Conservation (phyloP, 306 rosid species). For the Prunus davidiana region DNA sequence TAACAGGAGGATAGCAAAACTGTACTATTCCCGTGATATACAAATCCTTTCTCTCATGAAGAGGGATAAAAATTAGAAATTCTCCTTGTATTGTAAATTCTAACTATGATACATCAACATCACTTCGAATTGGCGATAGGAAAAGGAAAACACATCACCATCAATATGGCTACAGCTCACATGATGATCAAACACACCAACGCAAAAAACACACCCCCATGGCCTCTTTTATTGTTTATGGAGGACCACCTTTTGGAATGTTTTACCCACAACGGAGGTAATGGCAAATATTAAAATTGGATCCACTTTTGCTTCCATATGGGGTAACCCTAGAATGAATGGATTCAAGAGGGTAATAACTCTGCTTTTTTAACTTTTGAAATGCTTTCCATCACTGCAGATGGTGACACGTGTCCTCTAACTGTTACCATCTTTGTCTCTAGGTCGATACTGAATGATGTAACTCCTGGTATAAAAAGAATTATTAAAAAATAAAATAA, state of each 20-base stretch:
- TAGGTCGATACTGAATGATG: conserved; percentile 83
- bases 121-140: neutral
- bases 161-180: neutral
- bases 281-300: neutral
- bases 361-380: conserved; percentile 90
- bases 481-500: too few relatives aligned
- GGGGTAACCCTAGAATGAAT: neutral
- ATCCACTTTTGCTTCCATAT: neutral
- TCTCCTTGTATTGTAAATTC: neutral
- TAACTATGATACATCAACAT: conserved; percentile 1
- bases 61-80: too few relatives aligned
- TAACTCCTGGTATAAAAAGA: conserved; percentile 50
- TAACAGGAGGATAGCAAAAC: too few relatives aligned
- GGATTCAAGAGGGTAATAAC: conserved; percentile 38
- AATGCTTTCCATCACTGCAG: conserved; percentile 70
- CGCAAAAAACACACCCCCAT: neutral
- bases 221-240: neutral
- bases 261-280: neutral
- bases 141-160: neutral
- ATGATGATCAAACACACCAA: neutral
- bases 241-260: neutral
- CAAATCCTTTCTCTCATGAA: too few relatives aligned
- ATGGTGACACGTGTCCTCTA: conserved; percentile 81
- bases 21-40: too few relatives aligned
- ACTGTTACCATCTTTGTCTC: conserved; percentile 88